Evolutionary conservation across 2,329 filamentous ascomycete species (phyloP), one percentile per base, ranked within the genome.

Genomic region (Periconia macrospinosa): DNA sequence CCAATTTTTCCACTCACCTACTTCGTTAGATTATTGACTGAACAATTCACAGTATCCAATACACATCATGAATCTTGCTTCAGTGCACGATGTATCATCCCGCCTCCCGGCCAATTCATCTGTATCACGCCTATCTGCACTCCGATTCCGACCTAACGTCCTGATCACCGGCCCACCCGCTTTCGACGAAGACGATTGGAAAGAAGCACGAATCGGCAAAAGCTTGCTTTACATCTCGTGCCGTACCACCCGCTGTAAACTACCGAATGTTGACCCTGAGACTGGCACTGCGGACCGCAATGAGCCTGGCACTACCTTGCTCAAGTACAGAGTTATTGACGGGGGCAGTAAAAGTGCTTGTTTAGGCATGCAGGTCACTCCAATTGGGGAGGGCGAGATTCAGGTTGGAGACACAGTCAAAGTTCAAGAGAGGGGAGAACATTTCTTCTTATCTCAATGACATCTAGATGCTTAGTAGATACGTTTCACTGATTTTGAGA

Each of bases 141-240:
- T 82, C 15, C 81, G 87, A 13, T 92, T 90, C 72, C 82, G 89
- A 20, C 83, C 88, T 37, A 92, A 92, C 63, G 84, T 92, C 33
- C 86, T 90, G 60, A 74, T 90, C 47, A 83, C 85, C 5, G 87
- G 87, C 3, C 79, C 81, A 0, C 76, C 81, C 1, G 78, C 86
- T 5, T 91, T 88, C 63, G 82, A 84, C 17, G 89, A 92, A 70
- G 88, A 92, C 49, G 77, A 76, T 9, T 92, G 89, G 89, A 86
- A 83, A 56, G 78, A 75, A 27, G 79, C 55, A 3, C 74, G 76
- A 19, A 79, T 88, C 60, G 80, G 77, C 8, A 77, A 77, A 0
- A 40, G 57, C 2, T 76, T 77, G 14, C 83, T 81, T 52, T 78
- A 85, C 55, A 75, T 83, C 11, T 78, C 85, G 0, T 87, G 86